phyloP scores from a whole-genome alignment of 140 eudicot species.

The Erigeron philadelphicus region DNA sequence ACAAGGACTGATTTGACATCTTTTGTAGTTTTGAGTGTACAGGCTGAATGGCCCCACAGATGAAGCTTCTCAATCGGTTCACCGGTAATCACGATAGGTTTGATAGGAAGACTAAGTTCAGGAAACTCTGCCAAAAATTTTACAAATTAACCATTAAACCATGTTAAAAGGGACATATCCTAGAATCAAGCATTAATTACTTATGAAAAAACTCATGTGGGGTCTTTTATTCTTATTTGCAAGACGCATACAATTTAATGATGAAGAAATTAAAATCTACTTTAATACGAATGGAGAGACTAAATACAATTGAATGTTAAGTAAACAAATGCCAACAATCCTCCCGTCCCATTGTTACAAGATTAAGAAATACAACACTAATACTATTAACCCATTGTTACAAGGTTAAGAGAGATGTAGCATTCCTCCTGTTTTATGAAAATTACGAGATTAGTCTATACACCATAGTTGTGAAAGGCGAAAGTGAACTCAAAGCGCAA shows the following conservation, averaged over 20 bases:
- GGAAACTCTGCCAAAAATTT: conserved; percentile 51
- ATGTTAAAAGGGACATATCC: conserved; percentile 33
- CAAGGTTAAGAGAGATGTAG: background rate
- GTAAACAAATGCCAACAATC: background rate
- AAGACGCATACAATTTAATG: background rate
- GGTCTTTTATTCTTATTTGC: background rate
- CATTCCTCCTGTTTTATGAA: background rate
- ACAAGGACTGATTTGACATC: conserved; percentile 46
- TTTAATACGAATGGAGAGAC: background rate
- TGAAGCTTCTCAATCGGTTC: conserved; percentile 76
- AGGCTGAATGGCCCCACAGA: conserved; percentile 93
- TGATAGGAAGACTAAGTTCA: conserved; percentile 38
- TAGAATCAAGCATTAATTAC: conserved; percentile 32
- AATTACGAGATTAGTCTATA: background rate
- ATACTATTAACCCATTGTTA: background rate
- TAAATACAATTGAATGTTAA: background rate
- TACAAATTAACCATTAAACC: conserved; percentile 49
- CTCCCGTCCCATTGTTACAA: background rate
- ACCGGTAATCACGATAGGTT: conserved; percentile 42
- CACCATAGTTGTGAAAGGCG: background rate
- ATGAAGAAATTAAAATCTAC: background rate
- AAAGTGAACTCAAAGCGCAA: no score
- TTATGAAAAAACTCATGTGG: no score
- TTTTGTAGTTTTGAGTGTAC: conserved; percentile 33
- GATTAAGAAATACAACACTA: background rate